These are phyloP conservation scores for Cystofilobasidium macerans DNA, from an alignment of 768 basidiomycete species.

Conservation along the genomic window DNA sequence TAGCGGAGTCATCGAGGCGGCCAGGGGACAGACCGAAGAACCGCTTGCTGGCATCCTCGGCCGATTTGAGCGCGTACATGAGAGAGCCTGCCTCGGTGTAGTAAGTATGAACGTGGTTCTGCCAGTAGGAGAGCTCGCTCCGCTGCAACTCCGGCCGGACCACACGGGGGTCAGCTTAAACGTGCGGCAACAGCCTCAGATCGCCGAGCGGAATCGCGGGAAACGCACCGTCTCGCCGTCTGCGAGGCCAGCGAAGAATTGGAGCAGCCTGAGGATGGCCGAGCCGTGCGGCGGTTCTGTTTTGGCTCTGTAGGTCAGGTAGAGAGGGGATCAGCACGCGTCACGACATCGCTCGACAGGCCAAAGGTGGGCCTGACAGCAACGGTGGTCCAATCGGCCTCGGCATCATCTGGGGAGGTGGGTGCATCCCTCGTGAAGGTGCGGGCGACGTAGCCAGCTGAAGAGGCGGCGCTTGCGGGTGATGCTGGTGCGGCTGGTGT, in stretches of 20 bases:
- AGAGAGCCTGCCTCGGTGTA: slow-evolving; percentile 9
- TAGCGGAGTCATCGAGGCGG: too few relatives aligned
- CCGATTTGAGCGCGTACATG: slow-evolving; percentile 7
- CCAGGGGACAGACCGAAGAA: slow-evolving; percentile 13
- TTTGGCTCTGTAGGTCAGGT: background rate
- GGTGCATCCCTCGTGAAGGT: background rate
- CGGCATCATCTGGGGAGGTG: background rate
- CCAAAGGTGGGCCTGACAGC: too few relatives aligned
- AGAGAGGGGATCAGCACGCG: too few relatives aligned
- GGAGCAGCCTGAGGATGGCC: slow-evolving; percentile 22
- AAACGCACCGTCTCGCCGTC: slow-evolving; percentile 21
- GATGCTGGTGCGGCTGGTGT: slow-evolving; percentile 9
- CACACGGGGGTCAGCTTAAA: background rate
- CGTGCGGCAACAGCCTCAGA: background rate
- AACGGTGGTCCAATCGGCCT: too few relatives aligned
- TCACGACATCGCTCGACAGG: too few relatives aligned
- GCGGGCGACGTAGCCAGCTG: background rate
- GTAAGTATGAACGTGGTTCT: slow-evolving; percentile 21
- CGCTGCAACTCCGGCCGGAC: background rate
- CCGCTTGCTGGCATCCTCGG: background rate
- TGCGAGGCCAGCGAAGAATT: slow-evolving; percentile 21
- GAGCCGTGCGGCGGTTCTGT: slow-evolving; percentile 13
- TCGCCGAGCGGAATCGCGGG: too few relatives aligned
- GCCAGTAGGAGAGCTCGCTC: slow-evolving; percentile 14
- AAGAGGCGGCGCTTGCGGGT: background rate